These are phyloP conservation scores for Nannizzia gypsea DNA, from an alignment of 2,329 filamentous ascomycete species.

Conservation along the genomic window DNA sequence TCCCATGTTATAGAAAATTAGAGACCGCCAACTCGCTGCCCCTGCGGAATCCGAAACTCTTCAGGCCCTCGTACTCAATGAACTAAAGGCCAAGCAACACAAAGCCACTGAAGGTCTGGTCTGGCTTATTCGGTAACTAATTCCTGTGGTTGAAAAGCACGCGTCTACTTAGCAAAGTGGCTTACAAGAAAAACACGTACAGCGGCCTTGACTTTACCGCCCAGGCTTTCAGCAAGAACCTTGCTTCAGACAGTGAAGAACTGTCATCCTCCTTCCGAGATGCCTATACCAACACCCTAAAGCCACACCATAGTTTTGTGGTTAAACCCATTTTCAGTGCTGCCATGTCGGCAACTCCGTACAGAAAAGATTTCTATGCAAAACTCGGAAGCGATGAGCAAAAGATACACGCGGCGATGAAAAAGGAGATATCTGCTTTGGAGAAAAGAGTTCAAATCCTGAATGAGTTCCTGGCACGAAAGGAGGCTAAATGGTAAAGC, in stretches of 20 bases:
- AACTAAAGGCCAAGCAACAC: conserved; percentile 83
- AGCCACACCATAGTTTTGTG: conserved; percentile 79
- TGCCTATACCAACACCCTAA: conserved; percentile 77
- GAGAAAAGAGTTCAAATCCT: conserved; percentile 70
- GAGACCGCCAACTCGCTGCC: conserved; percentile 65
- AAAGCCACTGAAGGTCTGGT: conserved; percentile 76
- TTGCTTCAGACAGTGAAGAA: conserved; percentile 55
- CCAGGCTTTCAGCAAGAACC: conserved; percentile 67
- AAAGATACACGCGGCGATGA: conserved; percentile 53
- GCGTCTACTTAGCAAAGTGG: not conserved
- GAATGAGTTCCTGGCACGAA: conserved; percentile 47
- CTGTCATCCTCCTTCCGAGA: conserved; percentile 75
- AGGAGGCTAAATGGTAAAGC: conserved; percentile 36
- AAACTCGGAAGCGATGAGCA: conserved; percentile 52
- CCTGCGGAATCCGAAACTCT: conserved; percentile 70
- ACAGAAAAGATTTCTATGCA: conserved; percentile 82
- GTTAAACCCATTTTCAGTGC: conserved; percentile 86
- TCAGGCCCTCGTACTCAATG: conserved; percentile 73
- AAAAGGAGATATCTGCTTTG: conserved; percentile 62
- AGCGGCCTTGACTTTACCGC: conserved; percentile 92
- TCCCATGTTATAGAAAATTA: conserved; percentile 54
- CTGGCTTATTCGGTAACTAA: conserved; percentile 70
- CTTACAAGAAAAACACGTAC: conserved; percentile 3
- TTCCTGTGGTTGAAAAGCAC: not conserved
- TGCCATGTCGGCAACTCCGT: conserved; percentile 86